Conservation (phyloP, 495 filamentous ascomycete species). For the Tuber borchii region DNA sequence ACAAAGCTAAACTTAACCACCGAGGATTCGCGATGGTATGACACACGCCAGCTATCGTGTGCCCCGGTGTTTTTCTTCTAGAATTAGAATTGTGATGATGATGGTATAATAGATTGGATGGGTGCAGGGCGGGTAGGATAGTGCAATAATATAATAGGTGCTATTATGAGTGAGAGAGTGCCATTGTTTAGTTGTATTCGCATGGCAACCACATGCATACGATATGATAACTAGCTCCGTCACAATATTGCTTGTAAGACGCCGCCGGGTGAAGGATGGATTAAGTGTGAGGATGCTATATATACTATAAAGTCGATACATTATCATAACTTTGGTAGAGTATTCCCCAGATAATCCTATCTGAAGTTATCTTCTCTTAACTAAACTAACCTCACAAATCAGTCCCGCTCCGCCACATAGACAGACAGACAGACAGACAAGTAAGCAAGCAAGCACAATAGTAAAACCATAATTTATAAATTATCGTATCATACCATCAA, state of each 20-base stretch:
- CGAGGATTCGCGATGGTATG: no score
- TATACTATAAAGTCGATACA: not conserved
- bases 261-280: not conserved
- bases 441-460: not conserved
- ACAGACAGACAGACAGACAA: no score
- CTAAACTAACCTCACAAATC: no score
- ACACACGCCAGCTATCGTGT: no score
- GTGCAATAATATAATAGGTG: no score
- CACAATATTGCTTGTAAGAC: not conserved
- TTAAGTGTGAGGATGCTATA: not conserved
- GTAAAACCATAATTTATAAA: not conserved
- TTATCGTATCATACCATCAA: not conserved
- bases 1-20: no score
- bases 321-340: not conserved
- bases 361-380: not conserved
- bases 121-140: no score
- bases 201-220: not conserved
- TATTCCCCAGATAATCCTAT: not conserved
- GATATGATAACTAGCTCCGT: not conserved
- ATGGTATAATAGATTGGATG: no score
- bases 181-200: not conserved
- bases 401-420: no score
- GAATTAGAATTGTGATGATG: no score
- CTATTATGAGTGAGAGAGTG: not conserved
- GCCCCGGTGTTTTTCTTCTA: no score